Evolutionary conservation across 352 stramenopile genomes (phyloP), one percentile per base, ranked within the genome.

Genomic region (Phytophthora vignae): DNA sequence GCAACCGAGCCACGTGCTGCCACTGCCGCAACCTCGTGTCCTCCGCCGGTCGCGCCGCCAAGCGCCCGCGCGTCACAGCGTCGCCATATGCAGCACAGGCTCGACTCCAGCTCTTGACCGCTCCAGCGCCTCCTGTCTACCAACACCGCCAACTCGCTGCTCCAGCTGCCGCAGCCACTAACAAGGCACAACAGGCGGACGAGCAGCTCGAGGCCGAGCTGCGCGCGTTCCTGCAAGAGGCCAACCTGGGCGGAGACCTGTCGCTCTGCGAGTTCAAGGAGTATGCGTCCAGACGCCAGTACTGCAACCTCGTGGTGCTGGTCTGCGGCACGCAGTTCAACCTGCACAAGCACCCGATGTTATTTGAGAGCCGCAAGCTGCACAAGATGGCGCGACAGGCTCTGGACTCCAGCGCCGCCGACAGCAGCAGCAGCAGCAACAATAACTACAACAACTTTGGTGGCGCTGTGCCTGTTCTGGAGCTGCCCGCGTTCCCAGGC

Each of bases 1-100:
- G 81, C 62, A 92, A 87, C 40, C 83, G 86, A 52, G 86, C 86
- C 33, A 92, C 84, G 3, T 93, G 86, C 74, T 93, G 84, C 69
- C 84, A 92, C 59, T 93, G 86, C 73, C 86, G 86, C 59, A 92
- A 93, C 69, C 82, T 94, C 72, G 85, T 92, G 50, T 86, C 76
- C n/a, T 88, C 78, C 9, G 79, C 77, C 42, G 81, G 79, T 19
- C 75, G 76, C 49, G 74, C 74, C 14, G 78, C 63, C 29, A 84
- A 85, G 59, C 74, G 77, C 22, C 73, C 73, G 19, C 71, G 74
- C 21, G 55, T 79, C 21, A 49, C 44, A 4, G n/a, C 21, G 57
- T 58, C 58, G 14, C 53, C 55, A 25, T 6, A 57, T 12, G 42
- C 44, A 14, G 7, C 29, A 10, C 70, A 69, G 52, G 46, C 64